These are phyloP conservation scores for Fulvia fulva DNA, from an alignment of 2,329 filamentous ascomycete species.

Conservation along the genomic window DNA sequence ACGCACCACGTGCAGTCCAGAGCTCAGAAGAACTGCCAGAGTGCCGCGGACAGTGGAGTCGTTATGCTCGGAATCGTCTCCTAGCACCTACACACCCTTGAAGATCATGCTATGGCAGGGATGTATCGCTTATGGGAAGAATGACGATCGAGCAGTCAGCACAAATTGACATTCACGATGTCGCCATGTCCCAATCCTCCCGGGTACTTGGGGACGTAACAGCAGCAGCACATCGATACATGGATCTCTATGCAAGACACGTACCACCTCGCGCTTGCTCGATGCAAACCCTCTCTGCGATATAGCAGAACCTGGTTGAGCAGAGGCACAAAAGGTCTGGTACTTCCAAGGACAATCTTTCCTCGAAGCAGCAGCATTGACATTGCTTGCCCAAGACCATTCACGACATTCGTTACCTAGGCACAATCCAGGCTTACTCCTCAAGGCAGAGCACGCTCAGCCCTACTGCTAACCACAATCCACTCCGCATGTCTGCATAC, in stretches of 20 bases:
- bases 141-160: not conserved
- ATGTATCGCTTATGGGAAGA: not conserved
- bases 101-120: not conserved
- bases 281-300: not conserved
- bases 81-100: not conserved
- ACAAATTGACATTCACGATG: not conserved
- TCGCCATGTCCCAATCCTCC: not conserved
- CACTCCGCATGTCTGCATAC: not conserved
- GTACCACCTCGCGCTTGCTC: not conserved
- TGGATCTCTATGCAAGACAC: not conserved
- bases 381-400: not conserved
- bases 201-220: not conserved
- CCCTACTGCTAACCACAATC: not conserved
- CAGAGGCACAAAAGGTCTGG: not conserved
- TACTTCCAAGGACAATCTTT: not conserved
- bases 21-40: not conserved
- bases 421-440: too few species aligned
- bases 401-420: not conserved
- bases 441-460: not conserved
- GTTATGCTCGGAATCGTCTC: not conserved
- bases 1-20: not conserved
- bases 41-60: not conserved
- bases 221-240: not conserved
- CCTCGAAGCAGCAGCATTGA: not conserved
- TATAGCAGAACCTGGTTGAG: not conserved